Base-by-base conservation (phyloP, 495 filamentous ascomycete genomes). In the Annulohypoxylon stygium region DNA sequence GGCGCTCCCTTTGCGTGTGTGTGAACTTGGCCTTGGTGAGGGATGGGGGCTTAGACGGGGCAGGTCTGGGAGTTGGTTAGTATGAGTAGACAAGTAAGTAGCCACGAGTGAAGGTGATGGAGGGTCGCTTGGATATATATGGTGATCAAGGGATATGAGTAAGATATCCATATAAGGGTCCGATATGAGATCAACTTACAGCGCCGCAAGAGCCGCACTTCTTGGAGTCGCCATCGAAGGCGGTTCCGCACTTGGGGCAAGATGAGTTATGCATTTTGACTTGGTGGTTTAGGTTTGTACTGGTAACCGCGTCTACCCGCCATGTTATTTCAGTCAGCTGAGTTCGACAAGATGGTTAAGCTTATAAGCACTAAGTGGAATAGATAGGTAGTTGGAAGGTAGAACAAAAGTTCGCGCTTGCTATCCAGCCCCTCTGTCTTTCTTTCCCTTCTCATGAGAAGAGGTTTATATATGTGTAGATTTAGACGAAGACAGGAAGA, bases 221-320 rank as follows among this genome's bases (percentile, higher is more conserved):
- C 83, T 86, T 86, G 75, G 43, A 20, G 14, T 73, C 67, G 60
- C 82, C 80, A 60, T 77, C 74, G 61, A 79, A 78, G 65, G 72
- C 69, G 75, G 75, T 74, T 59, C 83, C 82, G 81, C 84, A 86
- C 80, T 84, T 86, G 80, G 84, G 84, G 82, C 84, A 85, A 74
- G 64, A 55, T 12, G 75, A 65, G 77, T 77, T 79, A 77, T 85
- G 83, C 83, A 86, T 86, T 39, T 73, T 83, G 78, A 39, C 12
- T 7, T 41, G 60, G 51, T 50, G 9, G 33, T 14, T 9, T 16
- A 45, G 18, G 16, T 37, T 48, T 62, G 41, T 10, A 25, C 23
- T 47, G 9, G 18, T 53, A 54, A 26, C 18, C 20, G 48, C 45
- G 18, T 37, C 50, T 69, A 18, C 26, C 20, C 26, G 25, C 26